Percentiles rank a stretch among this genome's conserved stretches.
phyloP scores from a whole-genome alignment of 371 early-diverging fungal species.

The Circinella minor region DNA sequence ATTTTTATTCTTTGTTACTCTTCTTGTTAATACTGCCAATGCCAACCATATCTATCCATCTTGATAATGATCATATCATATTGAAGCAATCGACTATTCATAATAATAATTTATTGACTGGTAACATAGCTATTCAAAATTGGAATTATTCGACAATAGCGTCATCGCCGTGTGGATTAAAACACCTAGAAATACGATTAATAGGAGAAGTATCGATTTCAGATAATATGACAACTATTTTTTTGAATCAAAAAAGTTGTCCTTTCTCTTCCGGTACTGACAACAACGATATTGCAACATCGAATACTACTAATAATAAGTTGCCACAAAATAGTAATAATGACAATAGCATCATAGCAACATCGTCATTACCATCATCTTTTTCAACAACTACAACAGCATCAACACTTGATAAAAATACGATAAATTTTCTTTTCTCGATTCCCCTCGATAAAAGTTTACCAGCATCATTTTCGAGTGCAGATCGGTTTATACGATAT shows the following conservation, averaged over 20 bases:
- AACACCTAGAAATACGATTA: constrained; percentile 3
- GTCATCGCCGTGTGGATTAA: not conserved
- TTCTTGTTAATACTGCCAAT: not conserved
- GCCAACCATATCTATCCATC: constrained; percentile 4
- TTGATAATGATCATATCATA: constrained; percentile 1
- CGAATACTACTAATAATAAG: too few relatives aligned
- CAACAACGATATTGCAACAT: not conserved
- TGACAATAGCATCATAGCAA: not conserved
- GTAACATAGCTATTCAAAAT: not conserved
- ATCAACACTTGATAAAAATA: not conserved
- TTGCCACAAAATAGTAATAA: not conserved
- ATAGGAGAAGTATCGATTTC: not conserved
- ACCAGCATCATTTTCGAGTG: not conserved
- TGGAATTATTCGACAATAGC: too few relatives aligned
- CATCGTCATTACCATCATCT: not conserved
- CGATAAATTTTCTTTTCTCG: not conserved
- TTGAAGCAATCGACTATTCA: not conserved
- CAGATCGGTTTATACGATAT: not conserved
- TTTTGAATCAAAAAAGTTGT: not conserved
- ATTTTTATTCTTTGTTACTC: not conserved
- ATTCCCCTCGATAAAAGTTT: not conserved
- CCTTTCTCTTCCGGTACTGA: not conserved
- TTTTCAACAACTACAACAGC: not conserved
- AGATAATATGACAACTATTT: not conserved
- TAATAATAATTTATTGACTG: not conserved